Percentiles rank a stretch among this genome's conserved stretches.
phyloP scores from a whole-genome alignment of 2,329 filamentous ascomycete species.

The Tothia fuscella region DNA sequence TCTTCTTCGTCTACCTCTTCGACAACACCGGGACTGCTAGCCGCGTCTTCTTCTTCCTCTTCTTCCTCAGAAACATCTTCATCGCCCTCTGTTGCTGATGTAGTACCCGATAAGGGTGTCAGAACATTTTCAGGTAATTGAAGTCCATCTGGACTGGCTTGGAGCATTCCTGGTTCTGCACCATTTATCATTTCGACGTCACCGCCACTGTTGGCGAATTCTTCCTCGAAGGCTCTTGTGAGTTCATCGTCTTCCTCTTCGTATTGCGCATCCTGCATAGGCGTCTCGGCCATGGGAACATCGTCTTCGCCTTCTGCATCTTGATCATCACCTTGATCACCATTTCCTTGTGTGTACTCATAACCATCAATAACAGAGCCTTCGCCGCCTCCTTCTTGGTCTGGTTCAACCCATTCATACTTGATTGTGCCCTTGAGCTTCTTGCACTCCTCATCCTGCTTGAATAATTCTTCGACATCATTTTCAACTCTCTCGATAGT shows the following conservation, averaged over 20 bases:
- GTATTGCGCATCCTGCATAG: slow-evolving; percentile 27
- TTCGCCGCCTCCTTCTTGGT: slow-evolving; percentile 21
- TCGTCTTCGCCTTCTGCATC: slow-evolving; percentile 18
- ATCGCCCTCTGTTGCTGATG: slow-evolving; percentile 25
- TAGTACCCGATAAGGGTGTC: slow-evolving; percentile 17
- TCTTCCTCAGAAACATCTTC: slow-evolving; percentile 37
- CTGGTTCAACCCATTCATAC: slow-evolving; percentile 21
- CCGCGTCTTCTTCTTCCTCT: slow-evolving; percentile 25
- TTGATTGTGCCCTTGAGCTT: slow-evolving; percentile 21
- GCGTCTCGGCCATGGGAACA: slow-evolving; percentile 30
- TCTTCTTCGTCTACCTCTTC: slow-evolving; percentile 35
- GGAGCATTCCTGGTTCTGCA: slow-evolving; percentile 1
- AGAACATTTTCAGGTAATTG: slow-evolving; percentile 19
- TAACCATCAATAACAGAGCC: slow-evolving; percentile 28
- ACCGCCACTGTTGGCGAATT: background rate
- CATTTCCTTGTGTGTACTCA: slow-evolving; percentile 35
- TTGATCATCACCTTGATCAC: slow-evolving; percentile 18
- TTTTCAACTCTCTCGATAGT: slow-evolving; percentile 78
- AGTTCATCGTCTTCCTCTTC: slow-evolving; percentile 26
- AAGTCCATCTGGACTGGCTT: slow-evolving; percentile 14
- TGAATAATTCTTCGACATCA: slow-evolving; percentile 61
- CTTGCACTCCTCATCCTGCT: slow-evolving; percentile 47
- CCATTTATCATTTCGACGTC: background rate
- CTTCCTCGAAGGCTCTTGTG: slow-evolving; percentile 14
- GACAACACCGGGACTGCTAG: background rate